Evolutionary conservation across 2,329 filamentous ascomycete species (phyloP), one percentile per base, ranked within the genome.

Genomic region (Colletotrichum siamense): DNA sequence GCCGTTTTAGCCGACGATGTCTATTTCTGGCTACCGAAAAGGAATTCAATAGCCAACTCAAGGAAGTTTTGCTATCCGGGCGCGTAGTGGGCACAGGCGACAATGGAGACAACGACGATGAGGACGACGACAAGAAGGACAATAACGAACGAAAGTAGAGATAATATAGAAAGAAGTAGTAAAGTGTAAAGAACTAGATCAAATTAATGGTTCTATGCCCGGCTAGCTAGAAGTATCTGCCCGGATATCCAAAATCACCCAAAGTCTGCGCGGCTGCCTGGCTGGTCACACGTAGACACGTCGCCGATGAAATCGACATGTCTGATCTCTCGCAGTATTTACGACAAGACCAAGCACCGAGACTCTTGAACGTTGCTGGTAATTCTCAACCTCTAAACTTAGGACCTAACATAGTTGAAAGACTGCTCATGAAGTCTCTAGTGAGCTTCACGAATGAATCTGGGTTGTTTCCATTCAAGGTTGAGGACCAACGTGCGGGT

Each of bases 1-100:
- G 44, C n/a, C 44, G 44, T 52, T 22, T 8, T 3, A 52, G 1
- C 44, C 44, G 44, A 22, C n/a, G 4, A 22, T 13, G n/a, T 52
- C 10, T 52, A 52, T 52, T 49, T 52, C 44, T 3, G 2, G 44
- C 2, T 22, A 52, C 3, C 1, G 4, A 22, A 24, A 22, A 52
- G n/a, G 0, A 13, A 13, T 52, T 1, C 10, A 8, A 8, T 0
- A 0, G 10, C 44, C n/a, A 13, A 13, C 6, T 13, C 6, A 8
- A 22, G 0, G 18, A 18, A 3, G 18, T 44, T 4, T 44, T 44
- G 1, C 18, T 44, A 10, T 44, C 8, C 39, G 39, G 39, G 39
- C 39, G 39, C 2, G 39, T n/a, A 44, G 8, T 44, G 39, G 39
- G 39, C 16, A n/a, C 2, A n/a, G 8, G 8, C 5, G 5, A 44